Conservation (phyloP, 1,284 basidiomycete genomes). For the Pulveroboletus sp. region DNA sequence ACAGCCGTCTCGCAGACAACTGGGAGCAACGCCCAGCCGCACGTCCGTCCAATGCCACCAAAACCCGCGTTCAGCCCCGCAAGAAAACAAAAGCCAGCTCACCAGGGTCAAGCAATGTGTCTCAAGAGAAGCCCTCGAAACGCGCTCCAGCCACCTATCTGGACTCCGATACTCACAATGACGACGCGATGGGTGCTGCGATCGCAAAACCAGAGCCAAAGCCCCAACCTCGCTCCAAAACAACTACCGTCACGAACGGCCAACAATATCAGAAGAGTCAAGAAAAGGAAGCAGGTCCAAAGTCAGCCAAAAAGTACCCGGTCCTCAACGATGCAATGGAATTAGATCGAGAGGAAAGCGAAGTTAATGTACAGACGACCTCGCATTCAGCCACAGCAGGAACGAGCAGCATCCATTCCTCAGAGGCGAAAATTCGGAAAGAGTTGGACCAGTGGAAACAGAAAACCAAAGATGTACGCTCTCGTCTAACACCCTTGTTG, state of each 20-base stretch:
- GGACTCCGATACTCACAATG: conserved; percentile 1
- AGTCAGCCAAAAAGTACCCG: conserved; percentile 6
- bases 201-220: conserved; percentile 17
- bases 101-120: conserved; percentile 16
- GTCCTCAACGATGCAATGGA: conserved; percentile 22
- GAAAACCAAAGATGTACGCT: conserved; percentile 30
- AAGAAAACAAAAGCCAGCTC: conserved; percentile 24
- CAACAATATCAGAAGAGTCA: conserved; percentile 17
- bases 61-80: conserved; percentile 13
- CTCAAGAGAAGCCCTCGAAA: conserved; percentile 27
- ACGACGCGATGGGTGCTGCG: neutral
- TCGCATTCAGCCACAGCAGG: conserved; percentile 8
- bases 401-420: conserved; percentile 12
- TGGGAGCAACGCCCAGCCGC: conserved; percentile 20
- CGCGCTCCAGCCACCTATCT: neutral
- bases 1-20: conserved; percentile 23
- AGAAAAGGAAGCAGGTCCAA: conserved; percentile 20
- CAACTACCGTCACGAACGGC: conserved; percentile 3
- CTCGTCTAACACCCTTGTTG: neutral
- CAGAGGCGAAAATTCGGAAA: conserved; percentile 19
- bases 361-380: conserved; percentile 1
- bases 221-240: conserved; percentile 22
- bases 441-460: conserved; percentile 37
- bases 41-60: conserved; percentile 14
- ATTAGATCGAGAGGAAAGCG: conserved; percentile 14